Evolutionary conservation across 2,329 filamentous ascomycete genomes (phyloP).

Genomic region (Verticillium nubilum): DNA sequence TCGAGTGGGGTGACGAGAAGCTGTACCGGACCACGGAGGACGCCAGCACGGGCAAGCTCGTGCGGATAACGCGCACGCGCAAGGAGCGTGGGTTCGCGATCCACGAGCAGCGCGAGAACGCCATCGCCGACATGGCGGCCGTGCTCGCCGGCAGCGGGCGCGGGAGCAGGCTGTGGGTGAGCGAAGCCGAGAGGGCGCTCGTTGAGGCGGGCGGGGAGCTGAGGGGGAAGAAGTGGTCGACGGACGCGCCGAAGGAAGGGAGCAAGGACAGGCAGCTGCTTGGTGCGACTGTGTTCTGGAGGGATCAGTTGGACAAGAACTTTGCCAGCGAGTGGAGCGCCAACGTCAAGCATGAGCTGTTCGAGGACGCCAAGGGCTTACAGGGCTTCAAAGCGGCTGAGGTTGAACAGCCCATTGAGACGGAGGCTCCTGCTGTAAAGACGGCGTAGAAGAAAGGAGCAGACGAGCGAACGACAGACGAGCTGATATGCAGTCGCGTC

Average conservation of each 20-base stretch:
- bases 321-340: constrained; percentile 43
- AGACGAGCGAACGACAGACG: not conserved
- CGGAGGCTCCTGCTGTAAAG: not conserved
- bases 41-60: constrained; percentile 15
- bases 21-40: constrained; percentile 23
- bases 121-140: constrained; percentile 58
- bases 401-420: not conserved
- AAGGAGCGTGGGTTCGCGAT: constrained; percentile 45
- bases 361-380: constrained; percentile 14
- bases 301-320: constrained; percentile 38
- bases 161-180: constrained; percentile 40
- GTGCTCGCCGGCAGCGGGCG: constrained; percentile 46
- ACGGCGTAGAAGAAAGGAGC: not conserved
- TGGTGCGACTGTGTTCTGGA: constrained; percentile 45
- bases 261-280: constrained; percentile 22
- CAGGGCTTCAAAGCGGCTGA: not conserved
- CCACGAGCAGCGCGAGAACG: constrained; percentile 53
- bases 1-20: constrained; percentile 50
- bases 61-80: constrained; percentile 28
- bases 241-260: constrained; percentile 6
- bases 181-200: constrained; percentile 6
- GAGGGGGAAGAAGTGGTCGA: constrained; percentile 2
- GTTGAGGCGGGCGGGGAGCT: constrained; percentile 4
- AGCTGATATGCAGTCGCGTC: not conserved
- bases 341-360: constrained; percentile 46